Percentiles rank a stretch among this genome's conserved stretches.
Evolutionary conservation across 352 stramenopile species (phyloP).

Genomic region (Pythium plurisporium): DNA sequence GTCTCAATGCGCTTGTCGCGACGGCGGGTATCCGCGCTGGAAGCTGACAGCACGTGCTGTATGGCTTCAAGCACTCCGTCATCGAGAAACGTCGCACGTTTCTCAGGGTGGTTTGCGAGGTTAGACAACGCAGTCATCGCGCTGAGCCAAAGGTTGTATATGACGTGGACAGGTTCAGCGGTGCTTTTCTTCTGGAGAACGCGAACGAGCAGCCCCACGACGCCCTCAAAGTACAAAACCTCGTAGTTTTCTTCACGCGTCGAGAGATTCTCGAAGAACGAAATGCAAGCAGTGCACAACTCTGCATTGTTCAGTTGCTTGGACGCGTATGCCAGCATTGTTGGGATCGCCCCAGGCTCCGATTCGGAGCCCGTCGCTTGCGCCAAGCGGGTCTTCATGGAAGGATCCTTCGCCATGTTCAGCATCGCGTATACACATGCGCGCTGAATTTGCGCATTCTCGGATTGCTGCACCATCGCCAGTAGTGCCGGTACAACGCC

Average conservation of each 20-base stretch:
- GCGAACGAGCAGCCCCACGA: constrained; percentile 49
- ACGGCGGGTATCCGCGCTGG: constrained; percentile 29
- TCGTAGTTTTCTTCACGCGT: constrained; percentile 56
- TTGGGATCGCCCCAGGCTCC: constrained; percentile 47
- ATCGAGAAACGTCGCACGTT: constrained; percentile 40
- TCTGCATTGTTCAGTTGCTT: constrained; percentile 53
- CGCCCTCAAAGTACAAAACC: constrained; percentile 59
- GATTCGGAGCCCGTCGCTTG: constrained; percentile 15
- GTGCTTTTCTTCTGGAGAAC: constrained; percentile 44
- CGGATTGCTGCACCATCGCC: constrained; percentile 40
- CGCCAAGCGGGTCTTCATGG: constrained; percentile 68
- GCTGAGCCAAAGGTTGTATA: constrained; percentile 56
- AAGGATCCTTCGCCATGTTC: constrained; percentile 57
- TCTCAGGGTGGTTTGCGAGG: constrained; percentile 38
- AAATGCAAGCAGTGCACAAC: constrained; percentile 61
- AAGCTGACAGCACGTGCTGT: constrained; percentile 50
- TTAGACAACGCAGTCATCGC: constrained; percentile 52
- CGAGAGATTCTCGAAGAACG: constrained; percentile 71
- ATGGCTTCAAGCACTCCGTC: constrained; percentile 64
- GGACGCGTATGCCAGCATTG: constrained; percentile 60
- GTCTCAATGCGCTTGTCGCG: constrained; percentile 39
- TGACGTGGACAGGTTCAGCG: constrained; percentile 29
- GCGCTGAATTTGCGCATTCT: constrained; percentile 64
- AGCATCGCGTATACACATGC: constrained; percentile 79
- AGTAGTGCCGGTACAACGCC: constrained; percentile 70